A percentile compares a stretch with the other conserved stretches of the same genome.
Evolutionary conservation across 495 filamentous ascomycete species (phyloP).

Genomic region (Lasiosphaeria hispida): DNA sequence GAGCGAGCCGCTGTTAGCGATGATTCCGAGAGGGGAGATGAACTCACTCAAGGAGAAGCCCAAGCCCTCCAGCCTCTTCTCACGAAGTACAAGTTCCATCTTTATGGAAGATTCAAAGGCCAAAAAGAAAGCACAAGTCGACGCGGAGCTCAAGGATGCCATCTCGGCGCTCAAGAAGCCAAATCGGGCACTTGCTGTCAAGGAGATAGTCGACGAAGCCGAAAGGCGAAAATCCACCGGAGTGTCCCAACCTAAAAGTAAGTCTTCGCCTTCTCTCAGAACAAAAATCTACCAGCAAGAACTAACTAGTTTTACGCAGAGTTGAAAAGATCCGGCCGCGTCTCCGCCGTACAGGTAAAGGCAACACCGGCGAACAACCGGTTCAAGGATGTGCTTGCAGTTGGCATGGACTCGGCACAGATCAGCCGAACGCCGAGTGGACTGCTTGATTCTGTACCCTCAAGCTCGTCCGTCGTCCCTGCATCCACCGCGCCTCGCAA

Average conservation of each 20-base stretch:
- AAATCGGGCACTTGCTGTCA: conserved; percentile 74
- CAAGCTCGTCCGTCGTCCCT: conserved; percentile 31
- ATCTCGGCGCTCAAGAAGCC: conserved; percentile 83
- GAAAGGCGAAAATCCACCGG: conserved; percentile 54
- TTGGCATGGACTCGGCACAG: conserved; percentile 14
- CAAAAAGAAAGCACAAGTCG: conserved; percentile 70
- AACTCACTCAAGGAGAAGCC: conserved; percentile 38
- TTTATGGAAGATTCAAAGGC: conserved; percentile 56
- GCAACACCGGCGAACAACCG: conserved; percentile 69
- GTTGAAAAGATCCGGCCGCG: conserved; percentile 64
- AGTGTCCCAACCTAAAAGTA: conserved; percentile 40
- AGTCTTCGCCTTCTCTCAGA: conserved; percentile 6
- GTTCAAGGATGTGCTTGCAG: conserved; percentile 44
- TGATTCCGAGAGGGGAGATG: conserved; percentile 46
- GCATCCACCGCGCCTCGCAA: conserved; percentile 41
- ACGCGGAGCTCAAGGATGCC: conserved; percentile 78
- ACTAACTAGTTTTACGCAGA: conserved; percentile 44
- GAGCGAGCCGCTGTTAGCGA: conserved; percentile 57
- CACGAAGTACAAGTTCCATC: conserved; percentile 22
- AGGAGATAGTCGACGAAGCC: conserved; percentile 66
- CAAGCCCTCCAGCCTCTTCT: conserved; percentile 22
- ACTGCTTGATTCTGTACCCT: conserved; percentile 20
- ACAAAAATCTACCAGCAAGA: background rate
- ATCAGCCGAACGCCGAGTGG: conserved; percentile 12
- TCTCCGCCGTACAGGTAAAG: conserved; percentile 65